These are phyloP conservation scores for Ascochyta pisi DNA, from an alignment of 2,329 filamentous ascomycete genomes.

Conservation along the genomic window DNA sequence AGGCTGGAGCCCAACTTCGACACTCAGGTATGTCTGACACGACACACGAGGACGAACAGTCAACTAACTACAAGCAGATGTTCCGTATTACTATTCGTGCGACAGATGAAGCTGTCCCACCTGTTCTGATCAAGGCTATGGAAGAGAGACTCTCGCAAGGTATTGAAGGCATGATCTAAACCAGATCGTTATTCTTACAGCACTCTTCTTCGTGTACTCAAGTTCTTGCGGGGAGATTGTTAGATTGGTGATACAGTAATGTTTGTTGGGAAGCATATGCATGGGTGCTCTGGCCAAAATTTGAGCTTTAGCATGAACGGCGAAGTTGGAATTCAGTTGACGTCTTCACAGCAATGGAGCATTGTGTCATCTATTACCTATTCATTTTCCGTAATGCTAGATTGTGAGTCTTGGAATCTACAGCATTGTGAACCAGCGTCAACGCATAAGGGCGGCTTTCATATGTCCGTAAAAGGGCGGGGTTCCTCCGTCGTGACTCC, in stretches of 20 bases:
- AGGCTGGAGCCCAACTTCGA: constrained; percentile 93
- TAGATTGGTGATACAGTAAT: constrained; percentile 21
- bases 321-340: constrained; percentile 2
- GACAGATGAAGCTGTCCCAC: constrained; percentile 88
- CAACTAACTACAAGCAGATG: constrained; percentile 69
- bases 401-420: background rate
- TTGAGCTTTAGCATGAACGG: constrained; percentile 3
- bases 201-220: constrained; percentile 7
- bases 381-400: background rate
- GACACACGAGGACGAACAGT: background rate
- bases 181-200: background rate
- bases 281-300: constrained; percentile 10
- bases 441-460: background rate
- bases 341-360: constrained; percentile 3
- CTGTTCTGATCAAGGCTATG: constrained; percentile 83
- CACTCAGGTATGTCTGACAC: constrained; percentile 74
- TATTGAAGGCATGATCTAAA: constrained; percentile 43
- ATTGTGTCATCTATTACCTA: background rate
- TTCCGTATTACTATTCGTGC: constrained; percentile 91
- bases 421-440: background rate
- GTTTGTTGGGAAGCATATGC: constrained; percentile 20
- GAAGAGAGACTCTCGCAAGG: constrained; percentile 76
- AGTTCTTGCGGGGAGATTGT: background rate
- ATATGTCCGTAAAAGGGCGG: constrained; percentile 12
- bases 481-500: constrained; percentile 8